Percentiles rank a stretch among this genome's conserved stretches.
These are phyloP conservation scores for Yarrowia sp. DNA, from an alignment of 805 yeast genomes.

Conservation along the genomic window DNA sequence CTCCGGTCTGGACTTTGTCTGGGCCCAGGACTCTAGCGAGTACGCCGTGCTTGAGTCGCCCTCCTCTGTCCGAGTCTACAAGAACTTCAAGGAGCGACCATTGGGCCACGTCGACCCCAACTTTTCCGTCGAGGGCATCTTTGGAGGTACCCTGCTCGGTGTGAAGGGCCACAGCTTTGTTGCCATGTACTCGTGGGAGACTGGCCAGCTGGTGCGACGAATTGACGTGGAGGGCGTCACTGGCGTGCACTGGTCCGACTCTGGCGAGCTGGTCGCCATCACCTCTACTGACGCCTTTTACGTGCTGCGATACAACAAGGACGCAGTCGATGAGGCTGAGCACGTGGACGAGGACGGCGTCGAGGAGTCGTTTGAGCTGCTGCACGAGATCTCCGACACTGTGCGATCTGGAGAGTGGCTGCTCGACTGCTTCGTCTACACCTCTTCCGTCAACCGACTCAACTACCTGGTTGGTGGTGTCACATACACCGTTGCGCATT, in stretches of 20 bases:
- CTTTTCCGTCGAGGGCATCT: constrained; percentile 67
- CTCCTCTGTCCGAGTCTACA: constrained; percentile 64
- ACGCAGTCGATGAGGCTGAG: constrained; percentile 54
- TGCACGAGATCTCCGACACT: constrained; percentile 75
- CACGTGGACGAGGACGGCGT: constrained; percentile 72
- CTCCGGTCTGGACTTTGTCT: constrained; percentile 81
- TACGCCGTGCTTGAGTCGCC: constrained; percentile 77
- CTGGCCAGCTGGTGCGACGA: constrained; percentile 77
- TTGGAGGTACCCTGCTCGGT: constrained; percentile 85
- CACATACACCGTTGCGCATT: constrained; percentile 86
- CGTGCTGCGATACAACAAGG: constrained; percentile 70
- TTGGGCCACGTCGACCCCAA: constrained; percentile 56
- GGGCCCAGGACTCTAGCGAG: constrained; percentile 89
- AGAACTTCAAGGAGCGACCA: constrained; percentile 78
- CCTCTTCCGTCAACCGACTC: constrained; percentile 80
- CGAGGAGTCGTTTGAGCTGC: constrained; percentile 79
- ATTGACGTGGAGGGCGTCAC: constrained; percentile 76
- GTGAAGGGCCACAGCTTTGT: constrained; percentile 73
- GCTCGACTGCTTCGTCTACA: constrained; percentile 93
- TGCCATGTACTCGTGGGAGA: constrained; percentile 91
- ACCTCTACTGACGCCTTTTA: constrained; percentile 69
- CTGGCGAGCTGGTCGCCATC: constrained; percentile 83
- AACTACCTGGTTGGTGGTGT: constrained; percentile 95
- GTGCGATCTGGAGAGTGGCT: constrained; percentile 91
- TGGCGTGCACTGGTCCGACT: constrained; percentile 88